phyloP scores from a whole-genome alignment of 257 asterid species.

The Jasminum sambac region DNA sequence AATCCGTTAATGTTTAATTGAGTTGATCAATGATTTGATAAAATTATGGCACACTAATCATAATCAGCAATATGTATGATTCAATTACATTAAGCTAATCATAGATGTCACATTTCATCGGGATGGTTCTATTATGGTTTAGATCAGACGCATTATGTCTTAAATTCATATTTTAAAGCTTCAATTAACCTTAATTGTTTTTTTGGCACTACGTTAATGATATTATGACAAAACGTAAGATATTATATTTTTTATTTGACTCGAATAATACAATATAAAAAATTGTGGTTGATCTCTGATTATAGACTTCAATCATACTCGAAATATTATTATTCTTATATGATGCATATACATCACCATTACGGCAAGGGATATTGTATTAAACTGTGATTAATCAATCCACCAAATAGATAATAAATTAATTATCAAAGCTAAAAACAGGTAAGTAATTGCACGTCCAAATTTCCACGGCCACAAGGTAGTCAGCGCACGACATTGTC shows the following conservation, averaged over 20 bases:
- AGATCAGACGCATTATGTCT: background rate
- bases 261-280: background rate
- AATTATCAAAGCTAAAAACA: slow-evolving; percentile 1
- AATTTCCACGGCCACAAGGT: background rate
- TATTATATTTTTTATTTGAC: slow-evolving; percentile 22
- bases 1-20: too few species aligned
- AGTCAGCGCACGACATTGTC: background rate
- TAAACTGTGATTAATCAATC: slow-evolving; percentile 17
- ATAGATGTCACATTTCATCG: slow-evolving; percentile 17
- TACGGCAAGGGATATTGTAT: slow-evolving; percentile 23
- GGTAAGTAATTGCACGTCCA: background rate
- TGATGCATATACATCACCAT: slow-evolving; percentile 1
- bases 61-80: background rate
- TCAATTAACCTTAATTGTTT: slow-evolving; percentile 5
- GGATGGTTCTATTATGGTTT: background rate
- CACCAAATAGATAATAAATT: slow-evolving; percentile 18
- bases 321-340: background rate
- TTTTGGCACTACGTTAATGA: background rate
- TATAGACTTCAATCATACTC: slow-evolving; percentile 26
- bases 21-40: too few species aligned
- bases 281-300: slow-evolving; percentile 20
- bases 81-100: background rate
- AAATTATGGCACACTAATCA: background rate
- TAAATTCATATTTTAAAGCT: background rate
- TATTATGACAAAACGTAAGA: slow-evolving; percentile 13